Evolutionary conservation across 345 rosid genomes (phyloP).

Genomic region (Ricinus communis): DNA sequence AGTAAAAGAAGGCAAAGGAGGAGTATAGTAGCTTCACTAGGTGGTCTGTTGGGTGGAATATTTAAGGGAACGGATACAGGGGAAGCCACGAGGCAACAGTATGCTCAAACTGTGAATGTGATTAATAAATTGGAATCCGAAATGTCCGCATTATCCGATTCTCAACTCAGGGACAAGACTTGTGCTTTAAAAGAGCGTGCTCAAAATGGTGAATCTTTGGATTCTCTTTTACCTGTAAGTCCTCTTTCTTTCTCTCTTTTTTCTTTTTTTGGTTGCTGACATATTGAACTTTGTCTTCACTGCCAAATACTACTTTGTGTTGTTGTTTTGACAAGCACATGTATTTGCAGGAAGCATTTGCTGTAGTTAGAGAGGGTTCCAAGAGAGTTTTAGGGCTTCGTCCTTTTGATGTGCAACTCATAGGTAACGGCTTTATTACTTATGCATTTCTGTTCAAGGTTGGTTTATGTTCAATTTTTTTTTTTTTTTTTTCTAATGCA

Average conservation of each 20-base stretch:
- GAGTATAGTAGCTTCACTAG: constrained; percentile 60
- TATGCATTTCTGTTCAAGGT: neutral
- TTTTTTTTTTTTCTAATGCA: constrained; percentile 23
- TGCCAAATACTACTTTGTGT: neutral
- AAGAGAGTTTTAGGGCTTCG: constrained; percentile 87
- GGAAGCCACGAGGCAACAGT: constrained; percentile 83
- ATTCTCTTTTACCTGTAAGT: constrained; percentile 81
- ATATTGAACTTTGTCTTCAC: neutral
- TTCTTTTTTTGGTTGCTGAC: neutral
- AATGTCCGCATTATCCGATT: constrained; percentile 64
- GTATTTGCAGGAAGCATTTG: constrained; percentile 81
- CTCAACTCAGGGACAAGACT: constrained; percentile 66
- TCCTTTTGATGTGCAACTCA: constrained; percentile 89
- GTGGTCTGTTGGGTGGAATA: constrained; percentile 80
- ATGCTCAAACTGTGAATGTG: constrained; percentile 47
- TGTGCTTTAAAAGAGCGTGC: constrained; percentile 66
- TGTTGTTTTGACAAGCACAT: neutral
- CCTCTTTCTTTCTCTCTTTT: neutral
- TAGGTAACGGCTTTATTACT: constrained; percentile 48
- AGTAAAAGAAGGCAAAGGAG: constrained; percentile 26
- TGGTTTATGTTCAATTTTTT: neutral
- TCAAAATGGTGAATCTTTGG: constrained; percentile 72
- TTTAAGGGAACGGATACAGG: constrained; percentile 85
- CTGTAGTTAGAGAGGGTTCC: constrained; percentile 92
- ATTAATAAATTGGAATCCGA: constrained; percentile 62